phyloP scores from a whole-genome alignment of 2,329 filamentous ascomycete species.

The Penicillium sp. region DNA sequence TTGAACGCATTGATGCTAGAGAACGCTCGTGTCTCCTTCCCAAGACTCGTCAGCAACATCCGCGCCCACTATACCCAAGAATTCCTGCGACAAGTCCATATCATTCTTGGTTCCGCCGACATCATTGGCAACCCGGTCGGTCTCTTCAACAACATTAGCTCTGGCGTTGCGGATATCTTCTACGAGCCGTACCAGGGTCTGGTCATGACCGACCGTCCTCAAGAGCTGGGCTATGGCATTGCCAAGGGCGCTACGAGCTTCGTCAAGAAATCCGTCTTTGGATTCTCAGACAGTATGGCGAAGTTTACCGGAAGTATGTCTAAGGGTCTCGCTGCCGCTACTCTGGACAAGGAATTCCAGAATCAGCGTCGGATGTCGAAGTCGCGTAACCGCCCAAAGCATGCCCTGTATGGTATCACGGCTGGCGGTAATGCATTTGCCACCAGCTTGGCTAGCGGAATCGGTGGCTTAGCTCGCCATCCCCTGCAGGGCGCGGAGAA shows the following conservation, averaged over 20 bases:
- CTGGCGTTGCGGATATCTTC: conserved; percentile 95
- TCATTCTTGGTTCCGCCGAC: conserved; percentile 94
- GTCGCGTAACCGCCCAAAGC: conserved; percentile 91
- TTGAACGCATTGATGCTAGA: conserved; percentile 93
- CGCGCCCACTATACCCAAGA: conserved; percentile 97
- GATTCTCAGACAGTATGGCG: conserved; percentile 94
- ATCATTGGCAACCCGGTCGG: conserved; percentile 97
- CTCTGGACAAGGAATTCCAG: conserved; percentile 97
- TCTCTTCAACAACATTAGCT: conserved; percentile 97
- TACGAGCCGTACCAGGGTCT: conserved; percentile 98
- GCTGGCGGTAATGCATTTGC: conserved; percentile 94
- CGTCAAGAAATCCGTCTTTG: conserved; percentile 98
- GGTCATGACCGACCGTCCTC: conserved; percentile 92
- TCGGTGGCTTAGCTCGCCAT: conserved; percentile 89
- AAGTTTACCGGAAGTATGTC: conserved; percentile 97
- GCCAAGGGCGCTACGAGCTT: conserved; percentile 96
- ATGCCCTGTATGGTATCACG: conserved; percentile 93
- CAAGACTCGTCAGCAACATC: conserved; percentile 80
- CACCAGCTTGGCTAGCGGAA: conserved; percentile 87
- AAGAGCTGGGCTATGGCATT: conserved; percentile 92
- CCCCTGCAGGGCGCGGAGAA: conserved; percentile 94
- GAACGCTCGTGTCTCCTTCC: conserved; percentile 87
- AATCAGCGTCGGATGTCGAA: conserved; percentile 92
- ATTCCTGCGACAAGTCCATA: conserved; percentile 91
- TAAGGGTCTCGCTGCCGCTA: conserved; percentile 92